A percentile compares a stretch with the other conserved stretches of the same genome.
phyloP scores from a whole-genome alignment of 2,329 filamentous ascomycete species.

The Stachybotrys echinatus region DNA sequence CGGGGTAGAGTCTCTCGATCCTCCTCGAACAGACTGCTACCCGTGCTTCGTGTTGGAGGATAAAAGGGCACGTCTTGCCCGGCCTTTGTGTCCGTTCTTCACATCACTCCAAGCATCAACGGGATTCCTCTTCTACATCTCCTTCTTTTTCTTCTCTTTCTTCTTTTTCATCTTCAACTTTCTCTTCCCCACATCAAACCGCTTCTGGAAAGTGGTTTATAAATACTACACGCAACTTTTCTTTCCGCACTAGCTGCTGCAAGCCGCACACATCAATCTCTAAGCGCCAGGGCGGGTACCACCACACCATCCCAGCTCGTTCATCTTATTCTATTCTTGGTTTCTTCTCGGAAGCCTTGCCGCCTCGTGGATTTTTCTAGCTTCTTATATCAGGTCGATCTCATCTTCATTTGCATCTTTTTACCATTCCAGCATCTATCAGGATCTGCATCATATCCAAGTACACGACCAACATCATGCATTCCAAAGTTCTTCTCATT shows the following conservation, averaged over 20 bases:
- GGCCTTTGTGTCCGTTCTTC: neutral
- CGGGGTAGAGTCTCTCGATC: neutral
- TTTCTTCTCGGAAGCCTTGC: neutral
- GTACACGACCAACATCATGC: conserved; percentile 19
- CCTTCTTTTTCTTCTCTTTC: neutral
- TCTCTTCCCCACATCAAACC: neutral
- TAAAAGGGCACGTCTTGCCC: neutral
- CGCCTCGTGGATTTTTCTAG: neutral
- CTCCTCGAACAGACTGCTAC: neutral
- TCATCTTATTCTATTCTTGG: conserved; percentile 11
- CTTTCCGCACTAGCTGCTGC: conserved; percentile 8
- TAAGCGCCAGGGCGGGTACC: conserved; percentile 18
- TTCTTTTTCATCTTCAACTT: neutral
- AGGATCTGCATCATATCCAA: neutral
- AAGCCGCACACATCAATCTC: conserved; percentile 7
- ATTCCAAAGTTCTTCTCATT: conserved; percentile 25
- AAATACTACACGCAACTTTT: conserved; percentile 1
- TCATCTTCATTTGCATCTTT: neutral
- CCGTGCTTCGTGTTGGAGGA: neutral
- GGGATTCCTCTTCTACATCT: neutral
- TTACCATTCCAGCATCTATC: neutral
- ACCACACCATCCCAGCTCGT: conserved; percentile 7
- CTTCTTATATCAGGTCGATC: conserved; percentile 1
- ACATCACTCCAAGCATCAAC: neutral
- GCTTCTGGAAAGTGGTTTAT: conserved; percentile 2